These are phyloP conservation scores for Penicillium occitanis DNA, from an alignment of 2,329 filamentous ascomycete genomes.

Conservation along the genomic window DNA sequence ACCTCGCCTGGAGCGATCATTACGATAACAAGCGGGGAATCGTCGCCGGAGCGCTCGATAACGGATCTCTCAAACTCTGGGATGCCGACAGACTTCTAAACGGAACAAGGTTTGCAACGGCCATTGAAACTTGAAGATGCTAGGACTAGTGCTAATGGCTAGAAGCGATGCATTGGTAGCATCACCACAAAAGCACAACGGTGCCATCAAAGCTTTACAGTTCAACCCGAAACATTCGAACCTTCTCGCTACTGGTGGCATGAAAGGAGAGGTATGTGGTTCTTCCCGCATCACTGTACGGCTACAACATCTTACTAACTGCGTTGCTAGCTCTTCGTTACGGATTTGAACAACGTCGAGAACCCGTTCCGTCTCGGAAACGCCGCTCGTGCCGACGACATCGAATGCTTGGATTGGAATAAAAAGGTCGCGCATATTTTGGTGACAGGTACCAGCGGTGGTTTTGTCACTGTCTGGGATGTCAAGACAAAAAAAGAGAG, in stretches of 20 bases:
- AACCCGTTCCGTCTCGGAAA: slow-evolving; percentile 89
- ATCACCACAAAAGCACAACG: slow-evolving; percentile 83
- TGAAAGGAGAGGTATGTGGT: slow-evolving; percentile 71
- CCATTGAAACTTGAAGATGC: background rate
- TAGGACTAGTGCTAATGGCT: slow-evolving; percentile 19
- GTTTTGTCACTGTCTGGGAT: slow-evolving; percentile 98
- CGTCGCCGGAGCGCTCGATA: slow-evolving; percentile 93
- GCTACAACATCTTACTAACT: slow-evolving; percentile 4
- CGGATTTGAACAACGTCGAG: slow-evolving; percentile 85
- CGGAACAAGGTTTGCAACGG: slow-evolving; percentile 48
- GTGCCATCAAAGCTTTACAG: slow-evolving; percentile 88
- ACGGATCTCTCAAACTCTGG: slow-evolving; percentile 90
- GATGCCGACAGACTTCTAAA: slow-evolving; percentile 71
- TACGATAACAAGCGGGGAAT: slow-evolving; percentile 79
- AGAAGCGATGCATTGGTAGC: slow-evolving; percentile 74
- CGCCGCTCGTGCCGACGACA: slow-evolving; percentile 86
- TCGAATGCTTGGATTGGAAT: slow-evolving; percentile 98
- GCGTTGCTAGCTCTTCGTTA: slow-evolving; percentile 69
- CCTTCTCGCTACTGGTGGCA: slow-evolving; percentile 85
- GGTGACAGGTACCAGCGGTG: slow-evolving; percentile 87
- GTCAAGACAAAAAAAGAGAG: slow-evolving; percentile 97
- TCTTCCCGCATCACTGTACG: background rate
- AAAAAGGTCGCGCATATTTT: slow-evolving; percentile 96
- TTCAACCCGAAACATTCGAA: slow-evolving; percentile 94
- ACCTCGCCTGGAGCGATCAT: slow-evolving; percentile 88